Conservation (phyloP, 495 filamentous ascomycete genomes). For the Letharia columbiana region DNA sequence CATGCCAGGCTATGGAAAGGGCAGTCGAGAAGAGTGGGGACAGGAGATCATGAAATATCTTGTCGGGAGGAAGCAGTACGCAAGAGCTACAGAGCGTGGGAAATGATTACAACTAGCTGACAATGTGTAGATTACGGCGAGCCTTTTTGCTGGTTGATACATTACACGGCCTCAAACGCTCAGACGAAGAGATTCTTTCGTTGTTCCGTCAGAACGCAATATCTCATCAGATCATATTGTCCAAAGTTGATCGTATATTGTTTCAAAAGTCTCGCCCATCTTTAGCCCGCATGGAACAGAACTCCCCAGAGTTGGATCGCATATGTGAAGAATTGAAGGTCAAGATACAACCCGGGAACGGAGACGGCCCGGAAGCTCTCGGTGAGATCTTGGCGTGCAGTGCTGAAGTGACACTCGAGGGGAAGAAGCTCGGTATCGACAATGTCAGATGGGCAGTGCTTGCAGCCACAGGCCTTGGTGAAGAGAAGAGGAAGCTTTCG, state of each 20-base stretch:
- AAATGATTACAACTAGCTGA: background rate
- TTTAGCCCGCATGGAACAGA: slow-evolving; percentile 27
- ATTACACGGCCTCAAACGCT: slow-evolving; percentile 66
- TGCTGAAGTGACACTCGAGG: slow-evolving; percentile 30
- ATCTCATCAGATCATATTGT: slow-evolving; percentile 69
- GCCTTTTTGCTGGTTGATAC: slow-evolving; percentile 79
- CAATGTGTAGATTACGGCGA: slow-evolving; percentile 48
- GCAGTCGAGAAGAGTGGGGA: slow-evolving; percentile 71
- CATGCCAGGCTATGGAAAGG: slow-evolving; percentile 90
- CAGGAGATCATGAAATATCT: slow-evolving; percentile 81
- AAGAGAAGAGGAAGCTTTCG: slow-evolving; percentile 14
- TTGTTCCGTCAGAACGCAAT: slow-evolving; percentile 55
- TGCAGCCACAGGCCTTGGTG: slow-evolving; percentile 36
- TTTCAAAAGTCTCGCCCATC: slow-evolving; percentile 10
- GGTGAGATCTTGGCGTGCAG: slow-evolving; percentile 46
- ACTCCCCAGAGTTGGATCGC: slow-evolving; percentile 25
- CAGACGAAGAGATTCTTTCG: slow-evolving; percentile 57
- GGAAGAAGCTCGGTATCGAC: slow-evolving; percentile 38
- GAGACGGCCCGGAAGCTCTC: slow-evolving; percentile 37
- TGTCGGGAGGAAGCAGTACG: slow-evolving; percentile 52
- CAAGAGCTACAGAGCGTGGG: too few species aligned
- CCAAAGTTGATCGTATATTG: slow-evolving; percentile 63
- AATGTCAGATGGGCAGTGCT: slow-evolving; percentile 45
- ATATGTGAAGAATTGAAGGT: slow-evolving; percentile 22
- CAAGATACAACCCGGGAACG: slow-evolving; percentile 28